phyloP scores from a whole-genome alignment of 805 yeast species.

The Yamadazyma sp. region DNA sequence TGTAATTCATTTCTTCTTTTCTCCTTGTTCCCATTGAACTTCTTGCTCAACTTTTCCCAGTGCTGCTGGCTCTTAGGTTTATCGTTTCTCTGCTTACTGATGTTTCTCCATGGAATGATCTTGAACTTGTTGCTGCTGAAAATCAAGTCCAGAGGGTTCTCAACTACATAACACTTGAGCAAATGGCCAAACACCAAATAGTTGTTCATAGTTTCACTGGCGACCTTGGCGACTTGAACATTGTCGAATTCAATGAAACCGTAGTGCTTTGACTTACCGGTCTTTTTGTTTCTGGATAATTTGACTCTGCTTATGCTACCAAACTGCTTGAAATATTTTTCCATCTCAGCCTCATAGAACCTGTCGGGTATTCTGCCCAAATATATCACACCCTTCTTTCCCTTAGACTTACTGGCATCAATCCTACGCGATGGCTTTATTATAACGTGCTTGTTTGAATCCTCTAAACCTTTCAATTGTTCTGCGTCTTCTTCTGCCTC shows the following conservation, averaged over 20 bases:
- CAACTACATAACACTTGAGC: slow-evolving; percentile 58
- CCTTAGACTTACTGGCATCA: slow-evolving; percentile 17
- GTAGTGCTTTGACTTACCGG: slow-evolving; percentile 89
- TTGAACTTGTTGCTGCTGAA: slow-evolving; percentile 57
- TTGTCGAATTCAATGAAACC: slow-evolving; percentile 84
- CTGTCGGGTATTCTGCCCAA: slow-evolving; percentile 93
- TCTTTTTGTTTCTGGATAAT: slow-evolving; percentile 82
- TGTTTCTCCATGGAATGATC: slow-evolving; percentile 58
- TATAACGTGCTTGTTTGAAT: slow-evolving; percentile 22
- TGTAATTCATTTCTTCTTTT: slow-evolving; percentile 51
- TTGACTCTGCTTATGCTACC: slow-evolving; percentile 80
- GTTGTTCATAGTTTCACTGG: slow-evolving; percentile 95
- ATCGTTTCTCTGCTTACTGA: slow-evolving; percentile 54
- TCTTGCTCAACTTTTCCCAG: slow-evolving; percentile 54
- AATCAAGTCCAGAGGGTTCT: slow-evolving; percentile 59
- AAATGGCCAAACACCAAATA: slow-evolving; percentile 87
- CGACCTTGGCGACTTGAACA: slow-evolving; percentile 76
- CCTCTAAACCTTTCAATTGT: slow-evolving; percentile 22
- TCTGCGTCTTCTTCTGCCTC: slow-evolving; percentile 26
- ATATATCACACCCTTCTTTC: slow-evolving; percentile 67
- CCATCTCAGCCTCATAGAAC: slow-evolving; percentile 78
- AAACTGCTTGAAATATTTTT: slow-evolving; percentile 83
- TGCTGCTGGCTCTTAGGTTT: slow-evolving; percentile 54
- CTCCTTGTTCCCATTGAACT: slow-evolving; percentile 41
- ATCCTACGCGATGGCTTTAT: slow-evolving; percentile 20